Conservation (phyloP, 2,329 filamentous ascomycete genomes). For the Penicillium glabrum region DNA sequence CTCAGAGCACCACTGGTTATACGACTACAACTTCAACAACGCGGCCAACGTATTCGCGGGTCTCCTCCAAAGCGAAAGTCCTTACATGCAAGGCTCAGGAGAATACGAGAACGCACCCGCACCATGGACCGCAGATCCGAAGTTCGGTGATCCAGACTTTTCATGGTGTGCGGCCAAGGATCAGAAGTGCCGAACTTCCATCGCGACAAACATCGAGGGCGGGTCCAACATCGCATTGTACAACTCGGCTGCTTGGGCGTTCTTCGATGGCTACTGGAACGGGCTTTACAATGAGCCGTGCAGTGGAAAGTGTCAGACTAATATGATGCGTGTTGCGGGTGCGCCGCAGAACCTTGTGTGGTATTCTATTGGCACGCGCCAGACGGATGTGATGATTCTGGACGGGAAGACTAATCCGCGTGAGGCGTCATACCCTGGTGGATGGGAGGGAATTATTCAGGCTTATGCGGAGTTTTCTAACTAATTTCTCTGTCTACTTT, state of each 20-base stretch:
- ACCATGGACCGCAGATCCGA: conserved; percentile 26
- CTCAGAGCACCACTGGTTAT: conserved; percentile 49
- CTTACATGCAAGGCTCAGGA: conserved; percentile 36
- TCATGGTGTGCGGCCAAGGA: conserved; percentile 29
- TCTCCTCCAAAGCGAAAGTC: conserved; percentile 34
- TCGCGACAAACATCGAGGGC: conserved; percentile 33
- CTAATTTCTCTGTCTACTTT: neutral
- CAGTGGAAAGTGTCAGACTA: conserved; percentile 29
- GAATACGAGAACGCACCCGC: conserved; percentile 27
- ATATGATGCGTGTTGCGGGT: conserved; percentile 34
- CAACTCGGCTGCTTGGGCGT: conserved; percentile 36
- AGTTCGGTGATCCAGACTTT: conserved; percentile 32
- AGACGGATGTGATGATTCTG: conserved; percentile 31
- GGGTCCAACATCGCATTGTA: conserved; percentile 31
- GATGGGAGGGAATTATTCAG: conserved; percentile 33
- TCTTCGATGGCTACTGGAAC: conserved; percentile 32
- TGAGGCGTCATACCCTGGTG: conserved; percentile 28
- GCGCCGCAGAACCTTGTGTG: conserved; percentile 28
- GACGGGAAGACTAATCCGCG: conserved; percentile 28
- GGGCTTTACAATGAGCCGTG: conserved; percentile 31
- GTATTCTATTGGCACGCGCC: conserved; percentile 34
- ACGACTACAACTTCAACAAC: conserved; percentile 49
- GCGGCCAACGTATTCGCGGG: conserved; percentile 45
- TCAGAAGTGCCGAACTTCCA: conserved; percentile 29
- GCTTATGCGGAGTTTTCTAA: conserved; percentile 24